These are phyloP conservation scores for Boletus bicolor DNA, from an alignment of 768 basidiomycete species.

Conservation along the genomic window DNA sequence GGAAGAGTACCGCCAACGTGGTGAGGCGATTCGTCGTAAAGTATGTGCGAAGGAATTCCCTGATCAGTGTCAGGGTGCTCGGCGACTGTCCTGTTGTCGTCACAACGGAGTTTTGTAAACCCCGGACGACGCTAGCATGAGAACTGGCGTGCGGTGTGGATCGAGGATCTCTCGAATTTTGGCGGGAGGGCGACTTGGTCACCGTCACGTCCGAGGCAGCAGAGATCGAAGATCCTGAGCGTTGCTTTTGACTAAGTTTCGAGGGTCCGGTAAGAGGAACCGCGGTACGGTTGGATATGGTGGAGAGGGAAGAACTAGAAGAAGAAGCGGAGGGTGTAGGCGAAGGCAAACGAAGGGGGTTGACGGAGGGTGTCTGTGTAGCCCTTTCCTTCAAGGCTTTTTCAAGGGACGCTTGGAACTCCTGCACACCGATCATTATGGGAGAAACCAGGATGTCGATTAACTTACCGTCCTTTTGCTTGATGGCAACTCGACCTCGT, in stretches of 20 bases:
- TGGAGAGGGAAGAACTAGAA: constrained; percentile 64
- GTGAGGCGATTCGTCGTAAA: constrained; percentile 45
- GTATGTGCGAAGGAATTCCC: constrained; percentile 47
- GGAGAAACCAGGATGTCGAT: not conserved
- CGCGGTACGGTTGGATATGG: constrained; percentile 68
- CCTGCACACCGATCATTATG: constrained; percentile 18
- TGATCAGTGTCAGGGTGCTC: constrained; percentile 41
- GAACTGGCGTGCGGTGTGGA: constrained; percentile 12
- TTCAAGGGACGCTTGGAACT: constrained; percentile 32
- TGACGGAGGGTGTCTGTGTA: constrained; percentile 17
- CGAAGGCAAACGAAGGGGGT: constrained; percentile 36
- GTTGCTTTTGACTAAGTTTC: constrained; percentile 13
- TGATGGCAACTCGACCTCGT: constrained; percentile 61
- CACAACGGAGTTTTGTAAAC: constrained; percentile 7
- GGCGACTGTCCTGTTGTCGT: constrained; percentile 19
- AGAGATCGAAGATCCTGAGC: constrained; percentile 23
- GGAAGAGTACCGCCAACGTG: constrained; percentile 41
- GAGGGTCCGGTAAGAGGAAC: constrained; percentile 41
- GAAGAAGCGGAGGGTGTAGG: constrained; percentile 57
- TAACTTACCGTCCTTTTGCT: constrained; percentile 50
- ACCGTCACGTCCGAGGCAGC: constrained; percentile 26
- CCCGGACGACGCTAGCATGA: constrained; percentile 14
- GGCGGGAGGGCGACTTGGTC: constrained; percentile 16
- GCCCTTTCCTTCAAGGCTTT: constrained; percentile 32
- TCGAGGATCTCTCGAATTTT: constrained; percentile 3